phyloP scores from a whole-genome alignment of 2,329 filamentous ascomycete species.

The Arachnopeziza araneosa region DNA sequence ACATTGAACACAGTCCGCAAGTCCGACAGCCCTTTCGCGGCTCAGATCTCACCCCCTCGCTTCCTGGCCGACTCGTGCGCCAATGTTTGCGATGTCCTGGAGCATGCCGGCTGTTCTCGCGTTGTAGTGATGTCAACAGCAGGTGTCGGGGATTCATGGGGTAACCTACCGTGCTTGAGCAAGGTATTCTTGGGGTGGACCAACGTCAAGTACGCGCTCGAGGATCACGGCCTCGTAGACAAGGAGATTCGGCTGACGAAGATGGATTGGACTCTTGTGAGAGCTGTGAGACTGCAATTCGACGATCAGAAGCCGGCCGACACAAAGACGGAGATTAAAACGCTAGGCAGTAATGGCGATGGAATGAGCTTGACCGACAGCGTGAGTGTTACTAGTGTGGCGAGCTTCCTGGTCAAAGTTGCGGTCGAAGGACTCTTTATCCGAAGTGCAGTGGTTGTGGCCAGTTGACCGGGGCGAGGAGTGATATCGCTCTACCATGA shows the following conservation, averaged over 20 bases:
- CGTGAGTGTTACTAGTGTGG: slow-evolving; percentile 26
- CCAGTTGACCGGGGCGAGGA: slow-evolving; percentile 15
- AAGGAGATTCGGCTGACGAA: slow-evolving; percentile 32
- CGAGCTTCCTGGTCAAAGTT: slow-evolving; percentile 33
- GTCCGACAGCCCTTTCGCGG: slow-evolving; percentile 37
- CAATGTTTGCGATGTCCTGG: slow-evolving; percentile 32
- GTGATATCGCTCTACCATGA: too few species aligned
- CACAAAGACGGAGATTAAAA: slow-evolving; percentile 15
- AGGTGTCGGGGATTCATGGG: slow-evolving; percentile 36
- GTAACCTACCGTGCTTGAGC: slow-evolving; percentile 30
- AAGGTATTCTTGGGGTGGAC: slow-evolving; percentile 36
- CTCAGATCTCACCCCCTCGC: slow-evolving; percentile 35
- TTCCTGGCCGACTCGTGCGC: slow-evolving; percentile 35
- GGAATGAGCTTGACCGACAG: slow-evolving; percentile 32
- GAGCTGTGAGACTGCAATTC: slow-evolving; percentile 30
- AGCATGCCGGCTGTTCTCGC: slow-evolving; percentile 29
- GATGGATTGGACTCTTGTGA: slow-evolving; percentile 35
- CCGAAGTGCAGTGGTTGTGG: slow-evolving; percentile 19
- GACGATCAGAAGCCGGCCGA: slow-evolving; percentile 24
- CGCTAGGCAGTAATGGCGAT: slow-evolving; percentile 27
- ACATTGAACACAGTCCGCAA: slow-evolving; percentile 37
- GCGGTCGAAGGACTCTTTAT: slow-evolving; percentile 25
- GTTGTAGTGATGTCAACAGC: slow-evolving; percentile 37
- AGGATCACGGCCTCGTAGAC: slow-evolving; percentile 35
- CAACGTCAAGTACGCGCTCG: slow-evolving; percentile 36